Evolutionary conservation across 495 filamentous ascomycete genomes (phyloP).

Genomic region (Endocarpon pusillum): DNA sequence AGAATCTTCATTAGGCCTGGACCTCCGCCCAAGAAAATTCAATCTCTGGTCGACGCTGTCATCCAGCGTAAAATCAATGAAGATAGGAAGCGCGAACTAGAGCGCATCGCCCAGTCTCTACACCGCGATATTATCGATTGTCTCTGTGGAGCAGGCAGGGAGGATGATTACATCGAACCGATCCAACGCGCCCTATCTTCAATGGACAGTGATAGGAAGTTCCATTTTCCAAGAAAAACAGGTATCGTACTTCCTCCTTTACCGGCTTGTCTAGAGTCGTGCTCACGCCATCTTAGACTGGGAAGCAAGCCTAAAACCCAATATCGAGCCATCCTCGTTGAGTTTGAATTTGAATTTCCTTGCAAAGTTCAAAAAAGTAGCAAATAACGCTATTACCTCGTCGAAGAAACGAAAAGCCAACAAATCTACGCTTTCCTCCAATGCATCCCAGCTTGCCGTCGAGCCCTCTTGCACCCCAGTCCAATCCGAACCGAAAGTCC

Average conservation of each 20-base stretch:
- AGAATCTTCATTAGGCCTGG: conserved; percentile 4
- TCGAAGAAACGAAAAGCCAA: conserved; percentile 3
- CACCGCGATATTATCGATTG: background rate
- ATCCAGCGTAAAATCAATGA: conserved; percentile 4
- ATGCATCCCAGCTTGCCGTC: conserved; percentile 5
- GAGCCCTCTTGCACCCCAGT: conserved; percentile 4
- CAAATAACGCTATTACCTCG: background rate
- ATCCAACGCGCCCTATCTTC: conserved; percentile 1
- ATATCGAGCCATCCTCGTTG: background rate
- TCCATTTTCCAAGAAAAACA: conserved; percentile 4
- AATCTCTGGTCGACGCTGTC: conserved; percentile 3
- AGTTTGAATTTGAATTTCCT: background rate
- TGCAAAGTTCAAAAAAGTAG: background rate
- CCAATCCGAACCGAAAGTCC: conserved; percentile 2
- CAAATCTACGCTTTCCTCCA: background rate
- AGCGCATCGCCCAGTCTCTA: conserved; percentile 1
- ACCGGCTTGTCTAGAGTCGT: background rate
- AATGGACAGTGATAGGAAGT: conserved; percentile 3
- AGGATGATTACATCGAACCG: conserved; percentile 4
- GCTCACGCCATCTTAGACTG: conserved; percentile 6
- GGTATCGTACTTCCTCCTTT: conserved; percentile 2
- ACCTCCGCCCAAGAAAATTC: conserved; percentile 4
- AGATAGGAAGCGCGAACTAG: conserved; percentile 3
- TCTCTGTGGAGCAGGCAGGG: conserved; percentile 2
- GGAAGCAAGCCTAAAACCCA: conserved; percentile 7